Evolutionary conservation across 352 stramenopile species (phyloP).

Genomic region (Pythium aristosporum): DNA sequence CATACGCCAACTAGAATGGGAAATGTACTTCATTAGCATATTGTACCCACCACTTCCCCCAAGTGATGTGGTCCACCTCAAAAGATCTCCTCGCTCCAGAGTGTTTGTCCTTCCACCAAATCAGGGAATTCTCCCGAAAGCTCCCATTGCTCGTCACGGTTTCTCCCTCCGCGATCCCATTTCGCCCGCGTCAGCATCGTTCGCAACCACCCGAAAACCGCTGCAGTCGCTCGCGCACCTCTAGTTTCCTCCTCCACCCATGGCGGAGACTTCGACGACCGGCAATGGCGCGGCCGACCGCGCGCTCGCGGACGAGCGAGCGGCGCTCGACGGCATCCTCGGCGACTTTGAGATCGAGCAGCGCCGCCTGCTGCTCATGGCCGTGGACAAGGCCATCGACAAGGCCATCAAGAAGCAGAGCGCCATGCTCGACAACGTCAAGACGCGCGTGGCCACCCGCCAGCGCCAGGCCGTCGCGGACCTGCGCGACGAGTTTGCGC

Average conservation of each 20-base stretch:
- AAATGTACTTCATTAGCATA: no score
- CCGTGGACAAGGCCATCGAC: constrained; percentile 18
- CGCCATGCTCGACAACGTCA: constrained; percentile 13
- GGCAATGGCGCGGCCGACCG: constrained; percentile 1
- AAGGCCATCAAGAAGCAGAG: constrained; percentile 8
- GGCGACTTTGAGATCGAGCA: constrained; percentile 13
- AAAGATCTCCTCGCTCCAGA: background rate
- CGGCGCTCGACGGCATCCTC: constrained; percentile 10
- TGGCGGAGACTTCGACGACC: background rate
- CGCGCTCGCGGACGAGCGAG: constrained; percentile 4
- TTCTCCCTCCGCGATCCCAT: background rate
- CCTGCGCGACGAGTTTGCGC: constrained; percentile 7
- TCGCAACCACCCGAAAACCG: no score
- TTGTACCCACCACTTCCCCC: no score
- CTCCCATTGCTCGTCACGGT: background rate
- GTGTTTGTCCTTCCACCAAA: background rate
- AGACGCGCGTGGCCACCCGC: constrained; percentile 2
- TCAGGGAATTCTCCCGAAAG: background rate
- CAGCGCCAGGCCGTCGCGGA: background rate
- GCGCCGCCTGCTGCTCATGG: constrained; percentile 12
- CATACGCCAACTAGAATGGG: no score
- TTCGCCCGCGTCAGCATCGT: background rate
- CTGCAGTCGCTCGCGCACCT: background rate
- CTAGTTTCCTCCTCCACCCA: background rate
- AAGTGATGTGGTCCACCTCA: background rate